Base-by-base conservation (phyloP, 176 grass and related monocot species). In the Oryza rufipogon region DNA sequence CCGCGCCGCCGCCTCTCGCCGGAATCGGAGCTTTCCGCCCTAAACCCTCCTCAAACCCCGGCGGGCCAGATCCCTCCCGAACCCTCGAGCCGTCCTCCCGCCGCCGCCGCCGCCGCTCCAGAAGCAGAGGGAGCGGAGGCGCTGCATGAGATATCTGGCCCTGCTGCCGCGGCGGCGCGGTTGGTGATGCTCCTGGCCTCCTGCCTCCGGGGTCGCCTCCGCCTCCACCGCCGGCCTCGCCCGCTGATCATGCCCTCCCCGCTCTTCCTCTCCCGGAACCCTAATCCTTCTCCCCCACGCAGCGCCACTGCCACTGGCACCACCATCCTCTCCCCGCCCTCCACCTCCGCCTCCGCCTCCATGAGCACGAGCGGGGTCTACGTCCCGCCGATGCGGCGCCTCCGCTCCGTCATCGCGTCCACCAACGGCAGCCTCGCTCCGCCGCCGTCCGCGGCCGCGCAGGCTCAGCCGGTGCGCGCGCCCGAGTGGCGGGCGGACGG, bases 311-410 rank as follows among this genome's bases (percentile, higher is more conserved):
- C 23, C 71, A 9, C 73, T 52, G 39, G 7, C 39, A 41, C 39
- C 16, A 9, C 72, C 83, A 1, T 34, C 22, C 54, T 22, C 20
- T 22, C 44, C 23, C 60, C 51, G 28, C 9, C 74, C 17, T 19
- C 66, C 68, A 4, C 63, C 45, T 32, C 83, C 64, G 66, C 90
- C 23, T 38, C 82, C 63, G 66, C 90, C 23, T 38, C 82, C 63
- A 91, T 85, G 82, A 85, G 86, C 70, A 81, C 66, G 71, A 68
- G 60, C 61, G 91, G 84, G 5, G 89, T 98, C 39, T 95, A 98
- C 86, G 96, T 98, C 74, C 96, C 96, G 72, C 96, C 96, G 23
- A 90, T 90, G 84, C 93, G 91, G 45, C 87, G 96, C 5, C 91
- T 98, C 12, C 92, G 93, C 85, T 98, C 96, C 64, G 89, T 95